Evolutionary conservation across 345 rosid species (phyloP), one percentile per base, ranked within the genome.

Genomic region (Trapa bicornis): DNA sequence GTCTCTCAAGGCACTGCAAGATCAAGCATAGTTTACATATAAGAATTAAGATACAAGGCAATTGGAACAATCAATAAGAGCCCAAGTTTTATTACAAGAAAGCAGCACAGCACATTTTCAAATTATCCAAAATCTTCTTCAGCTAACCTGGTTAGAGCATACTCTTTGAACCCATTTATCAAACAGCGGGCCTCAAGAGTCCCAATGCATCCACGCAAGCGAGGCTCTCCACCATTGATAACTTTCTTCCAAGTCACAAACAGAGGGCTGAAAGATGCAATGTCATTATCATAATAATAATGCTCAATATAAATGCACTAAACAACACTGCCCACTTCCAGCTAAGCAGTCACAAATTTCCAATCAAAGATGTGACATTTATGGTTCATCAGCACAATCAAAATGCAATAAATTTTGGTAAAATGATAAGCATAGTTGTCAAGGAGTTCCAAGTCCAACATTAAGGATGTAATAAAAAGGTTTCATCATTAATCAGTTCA

Each of bases 191-290:
- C 87, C 81, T 94, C 99, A 37, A 94, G 81, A 17, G 96, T 89
- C 72, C 99, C 99, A 42, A 94, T 94, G 80, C 99, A 94, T 68
- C 99, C 99, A 74, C 99, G 97, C 78, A 94, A 74, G 38, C 86
- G 89, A 85, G 97, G 97, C 85, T 91, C 97, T 12, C 87, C 83
- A 68, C 96, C 96, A 76, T 85, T 87, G 75, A 84, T 87, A 35
- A 81, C 81, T 74, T 89, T 89, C 89, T 91, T 91, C 99, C 99
- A 94, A 17, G 97, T 94, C 54, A 94, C 99, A 78, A 94, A 94
- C 82, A 94, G 78, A 65, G 97, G 99, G 80, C 99, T 94, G 80
- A 70, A 75, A 67, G 33, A 54, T 54, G 68, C 69, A 74, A 67
- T 6, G 71, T 66, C 43, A 56, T 66, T 35, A n/a, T 22, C 32